Evolutionary conservation across 73 alveolate species (phyloP), one percentile per base, ranked within the genome.

Genomic region (Symbiodinium natans): DNA sequence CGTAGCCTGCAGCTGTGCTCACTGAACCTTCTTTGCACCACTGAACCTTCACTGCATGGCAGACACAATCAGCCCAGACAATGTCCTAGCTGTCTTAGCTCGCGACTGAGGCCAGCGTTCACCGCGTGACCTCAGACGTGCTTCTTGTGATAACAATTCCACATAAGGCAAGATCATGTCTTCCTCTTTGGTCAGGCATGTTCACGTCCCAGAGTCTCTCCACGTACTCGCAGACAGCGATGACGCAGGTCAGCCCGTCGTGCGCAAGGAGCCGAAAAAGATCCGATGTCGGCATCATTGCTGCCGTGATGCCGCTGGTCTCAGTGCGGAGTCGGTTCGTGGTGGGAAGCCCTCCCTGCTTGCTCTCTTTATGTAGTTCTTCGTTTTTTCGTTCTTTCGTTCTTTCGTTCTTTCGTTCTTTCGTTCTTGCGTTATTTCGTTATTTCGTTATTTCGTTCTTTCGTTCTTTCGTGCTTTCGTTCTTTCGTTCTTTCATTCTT

Each of bases 221-320:
- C n/a, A 83, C 43, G 92, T 40, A 83, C n/a, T 83, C 92, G 13
- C 73, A 56, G 42, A 83, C 92, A 29, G 92, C 92, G 41, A 83
- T 83, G 92, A 83, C 92, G 56, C 92, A 83, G 73, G 92, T 41
- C 41, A 83, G 92, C 41, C 92, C 92, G 41, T 83, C 73, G 56
- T 36, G 17, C 71, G 42, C 74, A 25, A 83, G 41, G 29, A 31
- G 68, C 92, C 41, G 38, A 56, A 56, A 83, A 13, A 83, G 92
- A 33, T 83, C 74, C 5, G 71, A 19, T 41, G 42, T 34, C 31
- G 92, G 92, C 42, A 83, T 42, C 42, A 83, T 33, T 27, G 92
- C 92, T 1, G 92, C 92, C 27, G 92, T 83, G 73, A 83, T 83
- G 71, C 92, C 92, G 41, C 92, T 83, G 74, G 92, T 83, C 92